phyloP scores from a whole-genome alignment of 306 rosid species.

The Prinsepia uniflora region DNA sequence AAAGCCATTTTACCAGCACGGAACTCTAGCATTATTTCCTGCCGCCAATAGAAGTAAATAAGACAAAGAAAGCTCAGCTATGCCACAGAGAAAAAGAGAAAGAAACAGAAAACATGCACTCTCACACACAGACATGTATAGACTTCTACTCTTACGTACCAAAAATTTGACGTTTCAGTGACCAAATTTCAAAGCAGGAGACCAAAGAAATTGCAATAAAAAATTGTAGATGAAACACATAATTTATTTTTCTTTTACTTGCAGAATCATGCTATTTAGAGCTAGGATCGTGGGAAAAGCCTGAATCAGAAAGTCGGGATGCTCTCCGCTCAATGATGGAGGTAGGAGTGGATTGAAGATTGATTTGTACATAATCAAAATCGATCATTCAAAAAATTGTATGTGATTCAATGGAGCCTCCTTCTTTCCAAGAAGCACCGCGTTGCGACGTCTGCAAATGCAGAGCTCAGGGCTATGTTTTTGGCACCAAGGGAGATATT shows the following conservation, averaged over 20 bases:
- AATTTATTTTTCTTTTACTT: not conserved
- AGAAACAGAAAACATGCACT: not conserved
- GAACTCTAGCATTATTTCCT: conserved; percentile 83
- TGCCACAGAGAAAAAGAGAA: not conserved
- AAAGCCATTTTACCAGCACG: conserved; percentile 91
- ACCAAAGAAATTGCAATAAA: not conserved
- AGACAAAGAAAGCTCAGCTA: not conserved
- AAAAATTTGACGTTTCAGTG: not conserved
- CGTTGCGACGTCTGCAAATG: conserved; percentile 96
- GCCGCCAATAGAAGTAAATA: conserved; percentile 30
- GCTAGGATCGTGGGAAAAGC: conserved; percentile 1
- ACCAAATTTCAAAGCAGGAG: not conserved
- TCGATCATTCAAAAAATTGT: not conserved
- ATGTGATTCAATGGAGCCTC: conserved; percentile 51
- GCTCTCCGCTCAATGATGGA: not conserved
- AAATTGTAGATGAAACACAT: not conserved
- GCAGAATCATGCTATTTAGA: not conserved
- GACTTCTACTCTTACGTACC: not conserved
- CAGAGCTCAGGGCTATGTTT: conserved; percentile 57
- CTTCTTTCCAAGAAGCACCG: conserved; percentile 82
- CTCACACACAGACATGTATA: not conserved
- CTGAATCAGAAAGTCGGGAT: not conserved
- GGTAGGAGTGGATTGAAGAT: not conserved
- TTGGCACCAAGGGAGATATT: conserved; percentile 51
- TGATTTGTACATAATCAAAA: not conserved